A percentile compares a stretch with the other conserved stretches of the same genome.
These are phyloP conservation scores for Torulaspora franciscae DNA, from an alignment of 805 yeast species.

Conservation along the genomic window DNA sequence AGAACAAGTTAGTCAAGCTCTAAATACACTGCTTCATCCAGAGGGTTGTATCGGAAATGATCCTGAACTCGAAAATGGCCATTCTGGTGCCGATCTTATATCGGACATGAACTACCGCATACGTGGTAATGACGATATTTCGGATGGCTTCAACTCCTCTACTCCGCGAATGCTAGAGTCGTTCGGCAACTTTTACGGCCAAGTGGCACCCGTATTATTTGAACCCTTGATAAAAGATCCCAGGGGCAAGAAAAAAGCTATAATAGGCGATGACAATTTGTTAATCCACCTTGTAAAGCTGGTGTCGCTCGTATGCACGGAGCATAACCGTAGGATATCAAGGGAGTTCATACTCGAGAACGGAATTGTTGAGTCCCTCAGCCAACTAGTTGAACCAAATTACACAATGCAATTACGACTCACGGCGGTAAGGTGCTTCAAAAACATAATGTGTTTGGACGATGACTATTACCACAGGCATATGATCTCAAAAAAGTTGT, in stretches of 20 bases:
- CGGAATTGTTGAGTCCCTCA: constrained; percentile 52
- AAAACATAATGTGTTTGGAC: constrained; percentile 54
- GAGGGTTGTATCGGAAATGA: constrained; percentile 30
- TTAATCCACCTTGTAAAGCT: constrained; percentile 65
- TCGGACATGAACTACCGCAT: constrained; percentile 8
- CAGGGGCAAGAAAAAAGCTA: constrained; percentile 5
- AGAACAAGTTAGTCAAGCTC: constrained; percentile 79
- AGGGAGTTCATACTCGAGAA: constrained; percentile 60
- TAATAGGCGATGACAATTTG: constrained; percentile 38
- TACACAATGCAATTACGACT: constrained; percentile 50
- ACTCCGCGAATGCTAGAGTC: constrained; percentile 28
- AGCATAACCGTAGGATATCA: constrained; percentile 55
- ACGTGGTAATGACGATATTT: constrained; percentile 8
- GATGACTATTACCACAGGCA: constrained; percentile 57
- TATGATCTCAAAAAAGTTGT: constrained; percentile 51
- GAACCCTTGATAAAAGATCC: constrained; percentile 39
- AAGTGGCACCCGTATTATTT: constrained; percentile 57
- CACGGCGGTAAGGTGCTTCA: constrained; percentile 65
- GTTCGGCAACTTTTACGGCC: constrained; percentile 54
- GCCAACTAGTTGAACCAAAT: constrained; percentile 41
- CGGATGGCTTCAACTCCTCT: constrained; percentile 2
- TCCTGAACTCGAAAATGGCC: constrained; percentile 9
- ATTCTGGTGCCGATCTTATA: constrained; percentile 12
- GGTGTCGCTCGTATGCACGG: constrained; percentile 58
- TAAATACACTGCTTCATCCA: constrained; percentile 67